Evolutionary conservation across 345 rosid species (phyloP), one percentile per base, ranked within the genome.

Genomic region (Eucalyptus pauciflora): DNA sequence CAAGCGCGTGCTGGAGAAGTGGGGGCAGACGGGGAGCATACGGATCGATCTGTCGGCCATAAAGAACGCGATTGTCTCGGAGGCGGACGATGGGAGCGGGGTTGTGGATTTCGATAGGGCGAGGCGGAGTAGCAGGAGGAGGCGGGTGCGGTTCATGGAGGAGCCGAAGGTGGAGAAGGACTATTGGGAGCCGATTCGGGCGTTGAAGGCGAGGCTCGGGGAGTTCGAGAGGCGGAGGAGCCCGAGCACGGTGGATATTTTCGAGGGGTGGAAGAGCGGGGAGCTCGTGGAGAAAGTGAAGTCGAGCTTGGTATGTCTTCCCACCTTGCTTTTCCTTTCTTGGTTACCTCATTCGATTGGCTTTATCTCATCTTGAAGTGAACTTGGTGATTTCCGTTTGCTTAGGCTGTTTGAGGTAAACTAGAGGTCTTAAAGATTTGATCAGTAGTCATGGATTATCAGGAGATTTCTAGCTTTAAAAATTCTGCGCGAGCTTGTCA

Each of bases 221-320:
- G 97, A 97, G 89, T 94, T 98, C 85, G 99, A 98, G 96, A 95
- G 93, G 92, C 96, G 95, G 90, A 96, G 93, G 64, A 92, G 91
- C 71, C 88, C 89, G 88, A 91, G 95, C 0, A 58, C 93, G 2
- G 92, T 89, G 48, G 99, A 97, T 56, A 86, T 96, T 45, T 93
- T 96, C 90, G 96, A 93, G 88, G 97, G 98, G 20, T 91, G 96
- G 85, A 96, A 93, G 94, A 94, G 93, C 88, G 93, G 92, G 86
- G 99, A 97, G 71, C 91, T 97, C 89, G 94, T 97, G 51, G 97
- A 95, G 95, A 97, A 96, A 93, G 89, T 98, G 86, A 98, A 98
- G 92, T 93, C 98, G 80, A 93, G 98, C 93, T 92, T 96, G 97
- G 99, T 98, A 94, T 85, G 95, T 86, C 56, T 64, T 9, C 41